These are phyloP conservation scores for Cystobasidium sp. DNA, from an alignment of 1,284 basidiomycete species.

Conservation along the genomic window DNA sequence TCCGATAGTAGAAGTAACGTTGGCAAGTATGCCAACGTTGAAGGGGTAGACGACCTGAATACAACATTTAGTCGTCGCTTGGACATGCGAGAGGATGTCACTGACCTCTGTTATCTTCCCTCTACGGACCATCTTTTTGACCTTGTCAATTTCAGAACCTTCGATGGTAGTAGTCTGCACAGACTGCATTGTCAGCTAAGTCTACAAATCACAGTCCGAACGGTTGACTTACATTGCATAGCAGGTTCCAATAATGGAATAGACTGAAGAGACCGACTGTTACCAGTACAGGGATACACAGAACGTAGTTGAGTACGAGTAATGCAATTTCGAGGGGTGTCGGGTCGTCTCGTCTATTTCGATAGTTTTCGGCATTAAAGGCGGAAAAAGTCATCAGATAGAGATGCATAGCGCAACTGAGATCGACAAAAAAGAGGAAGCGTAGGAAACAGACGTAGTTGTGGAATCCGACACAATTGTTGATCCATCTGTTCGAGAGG, in stretches of 20 bases:
- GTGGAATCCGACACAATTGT: slow-evolving; percentile 85
- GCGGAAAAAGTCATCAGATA: slow-evolving; percentile 74
- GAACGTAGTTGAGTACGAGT: slow-evolving; percentile 82
- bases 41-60: slow-evolving; percentile 87
- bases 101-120: slow-evolving; percentile 82
- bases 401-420: slow-evolving; percentile 82
- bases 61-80: slow-evolving; percentile 1
- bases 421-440: slow-evolving; percentile 87
- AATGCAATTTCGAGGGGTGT: slow-evolving; percentile 62
- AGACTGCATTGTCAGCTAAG: neutral
- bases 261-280: slow-evolving; percentile 75
- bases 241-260: slow-evolving; percentile 84
- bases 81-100: slow-evolving; percentile 34
- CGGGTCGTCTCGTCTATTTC: slow-evolving; percentile 36
- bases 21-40: slow-evolving; percentile 71
- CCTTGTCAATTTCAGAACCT: slow-evolving; percentile 96
- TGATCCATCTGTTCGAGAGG: slow-evolving; percentile 26
- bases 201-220: neutral
- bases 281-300: slow-evolving; percentile 81
- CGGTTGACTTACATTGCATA: slow-evolving; percentile 63
- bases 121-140: slow-evolving; percentile 76
- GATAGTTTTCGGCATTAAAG: slow-evolving; percentile 45
- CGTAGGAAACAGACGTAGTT: slow-evolving; percentile 91
- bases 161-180: slow-evolving; percentile 83
- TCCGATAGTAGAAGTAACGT: slow-evolving; percentile 79